Percentiles rank a stretch among this genome's conserved stretches.
phyloP scores from a whole-genome alignment of 768 basidiomycete species.

The Tricholomella constricta region DNA sequence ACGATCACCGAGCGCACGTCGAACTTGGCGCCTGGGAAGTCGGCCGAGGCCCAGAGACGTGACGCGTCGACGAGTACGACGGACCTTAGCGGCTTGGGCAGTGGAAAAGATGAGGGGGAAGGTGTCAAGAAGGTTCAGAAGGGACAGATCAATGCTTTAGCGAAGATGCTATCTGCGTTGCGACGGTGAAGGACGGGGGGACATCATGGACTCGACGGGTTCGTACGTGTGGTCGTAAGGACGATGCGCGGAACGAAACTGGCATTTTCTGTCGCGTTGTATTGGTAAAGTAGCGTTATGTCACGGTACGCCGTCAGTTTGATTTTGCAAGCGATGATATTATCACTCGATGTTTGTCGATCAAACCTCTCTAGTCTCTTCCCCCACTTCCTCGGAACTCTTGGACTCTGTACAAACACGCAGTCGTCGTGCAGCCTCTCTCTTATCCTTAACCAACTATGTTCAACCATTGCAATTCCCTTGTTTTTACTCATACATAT shows the following conservation, averaged over 20 bases:
- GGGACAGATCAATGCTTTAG: constrained; percentile 86
- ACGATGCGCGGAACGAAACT: constrained; percentile 34
- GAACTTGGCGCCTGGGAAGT: constrained; percentile 37
- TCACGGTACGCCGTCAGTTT: constrained; percentile 39
- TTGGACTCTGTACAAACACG: constrained; percentile 19
- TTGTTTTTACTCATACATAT: constrained; percentile 19
- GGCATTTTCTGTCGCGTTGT: constrained; percentile 44
- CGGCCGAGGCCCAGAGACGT: constrained; percentile 48
- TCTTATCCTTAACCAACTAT: constrained; percentile 20
- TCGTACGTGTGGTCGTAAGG: constrained; percentile 15
- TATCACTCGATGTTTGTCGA: constrained; percentile 16
- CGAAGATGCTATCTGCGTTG: constrained; percentile 88
- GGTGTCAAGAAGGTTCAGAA: constrained; percentile 79
- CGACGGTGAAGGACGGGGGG: constrained; percentile 49
- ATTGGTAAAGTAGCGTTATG: constrained; percentile 55
- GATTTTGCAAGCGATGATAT: constrained; percentile 20
- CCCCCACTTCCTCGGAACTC: constrained; percentile 6
- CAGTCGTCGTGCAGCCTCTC: constrained; percentile 15
- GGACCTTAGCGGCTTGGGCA: constrained; percentile 50
- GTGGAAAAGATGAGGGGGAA: constrained; percentile 46
- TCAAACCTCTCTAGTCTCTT: constrained; percentile 9
- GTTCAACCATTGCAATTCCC: constrained; percentile 20
- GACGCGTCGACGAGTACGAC: constrained; percentile 79
- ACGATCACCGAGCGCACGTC: constrained; percentile 74
- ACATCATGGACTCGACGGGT: constrained; percentile 17